Base-by-base conservation (phyloP, 1,284 basidiomycete genomes). In the Ustilago tritici region DNA sequence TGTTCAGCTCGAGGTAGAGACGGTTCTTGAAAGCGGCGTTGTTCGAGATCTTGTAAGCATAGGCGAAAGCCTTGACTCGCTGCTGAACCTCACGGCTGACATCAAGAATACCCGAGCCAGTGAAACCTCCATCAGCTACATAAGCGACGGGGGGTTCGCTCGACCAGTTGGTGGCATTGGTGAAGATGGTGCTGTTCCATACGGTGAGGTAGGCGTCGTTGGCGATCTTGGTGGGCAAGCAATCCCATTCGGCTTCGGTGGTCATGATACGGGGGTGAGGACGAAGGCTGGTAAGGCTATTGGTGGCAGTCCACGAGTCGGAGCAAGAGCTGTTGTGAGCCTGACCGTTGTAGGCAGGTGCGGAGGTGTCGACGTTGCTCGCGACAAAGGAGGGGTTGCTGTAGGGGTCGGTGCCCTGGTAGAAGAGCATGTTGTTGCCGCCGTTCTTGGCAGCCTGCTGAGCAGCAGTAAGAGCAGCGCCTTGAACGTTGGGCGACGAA, bases 151-250 rank as follows among this genome's bases (percentile, higher is more conserved):
- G 91, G 28, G 65, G 40, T 71, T 83, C 84, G 63, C 86, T 82
- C 81, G 90, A 91, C 82, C 92, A 95, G 10, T 87, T 86, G 0
- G 93, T 91, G 9, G 95, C 96, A 87, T 99, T 98, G 35, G 70
- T 87, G 81, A 98, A 93, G 84, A 99, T 98, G 50, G 93, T 93
- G 49, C 90, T 89, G 88, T 99, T 98, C 96, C 95, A 99, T 32
- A 81, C 89, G 41, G 90, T 89, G 76, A 99, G 89, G 88, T 98
- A 98, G 11, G 95, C 92, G 86, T 97, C 93, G 70, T 89, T 91
- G 67, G 89, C 86, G 83, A 98, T 98, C 79, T 95, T 89, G 12
- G 91, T 73, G 15, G 85, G 91, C 41, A 99, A 90, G 31, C 92
- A 93, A 34, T 90, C 88, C 96, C 97, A 98, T 87, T 95, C 95